phyloP scores from a whole-genome alignment of 179 eudicot species.

The Dionaea muscipula region DNA sequence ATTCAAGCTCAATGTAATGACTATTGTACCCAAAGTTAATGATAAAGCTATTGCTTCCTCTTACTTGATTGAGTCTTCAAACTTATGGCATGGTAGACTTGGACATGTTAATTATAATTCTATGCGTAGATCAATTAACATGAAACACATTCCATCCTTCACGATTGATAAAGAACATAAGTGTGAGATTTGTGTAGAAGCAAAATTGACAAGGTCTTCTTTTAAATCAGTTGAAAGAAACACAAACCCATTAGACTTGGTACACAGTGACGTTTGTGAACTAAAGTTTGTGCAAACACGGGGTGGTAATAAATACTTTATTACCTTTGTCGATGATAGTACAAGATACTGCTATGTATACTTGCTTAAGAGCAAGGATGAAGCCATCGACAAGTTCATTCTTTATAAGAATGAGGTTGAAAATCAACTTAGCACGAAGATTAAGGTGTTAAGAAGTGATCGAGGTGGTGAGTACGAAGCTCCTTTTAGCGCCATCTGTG shows the following conservation, averaged over 20 bases:
- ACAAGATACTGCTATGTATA: constrained; percentile 6
- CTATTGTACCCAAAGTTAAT: background rate
- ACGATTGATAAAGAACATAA: too few species aligned
- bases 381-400: background rate
- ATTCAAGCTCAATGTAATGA: background rate
- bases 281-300: background rate
- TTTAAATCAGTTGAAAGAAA: background rate
- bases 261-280: background rate
- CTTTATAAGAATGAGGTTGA: constrained; percentile 8
- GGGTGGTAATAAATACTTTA: background rate
- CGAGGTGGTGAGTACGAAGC: background rate
- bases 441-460: background rate
- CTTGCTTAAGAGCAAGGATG: background rate
- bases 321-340: background rate
- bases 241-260: too few species aligned
- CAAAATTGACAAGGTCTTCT: background rate
- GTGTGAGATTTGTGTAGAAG: background rate
- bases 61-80: constrained; percentile 5
- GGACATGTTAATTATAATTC: background rate
- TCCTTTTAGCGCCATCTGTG: background rate
- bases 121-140: background rate
- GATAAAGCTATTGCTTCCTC: background rate
- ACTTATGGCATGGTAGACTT: constrained; percentile 7
- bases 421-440: constrained; percentile 5
- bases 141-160: too few species aligned